These are phyloP conservation scores for Epichloe glyceriae DNA, from an alignment of 2,329 filamentous ascomycete species.

Conservation along the genomic window DNA sequence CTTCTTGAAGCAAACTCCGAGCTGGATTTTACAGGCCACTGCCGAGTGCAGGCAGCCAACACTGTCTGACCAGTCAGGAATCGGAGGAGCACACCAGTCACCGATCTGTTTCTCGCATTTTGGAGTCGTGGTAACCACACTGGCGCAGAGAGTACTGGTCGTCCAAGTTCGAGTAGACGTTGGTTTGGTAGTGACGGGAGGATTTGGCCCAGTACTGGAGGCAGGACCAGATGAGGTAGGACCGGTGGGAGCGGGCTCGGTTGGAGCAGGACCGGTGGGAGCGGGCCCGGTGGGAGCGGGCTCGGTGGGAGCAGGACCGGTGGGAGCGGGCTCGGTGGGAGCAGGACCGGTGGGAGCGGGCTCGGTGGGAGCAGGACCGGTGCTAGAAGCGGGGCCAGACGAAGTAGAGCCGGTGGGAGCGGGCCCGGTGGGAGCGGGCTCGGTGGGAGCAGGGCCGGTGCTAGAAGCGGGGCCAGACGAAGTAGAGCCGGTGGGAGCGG, in stretches of 20 bases:
- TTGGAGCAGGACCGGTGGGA: rapidly evolving
- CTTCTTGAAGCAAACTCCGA: background rate
- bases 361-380: no score
- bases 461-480: no score
- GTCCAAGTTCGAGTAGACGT: background rate
- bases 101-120: background rate
- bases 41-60: background rate
- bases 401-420: no score
- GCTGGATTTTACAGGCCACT: background rate
- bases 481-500: rapidly evolving
- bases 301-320: no score
- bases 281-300: no score
- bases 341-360: no score
- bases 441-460: no score
- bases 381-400: rapidly evolving
- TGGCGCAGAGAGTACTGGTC: background rate
- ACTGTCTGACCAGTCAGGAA: background rate
- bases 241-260: no score
- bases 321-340: no score
- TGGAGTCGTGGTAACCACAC: background rate
- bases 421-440: rapidly evolving
- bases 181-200: background rate
- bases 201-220: background rate
- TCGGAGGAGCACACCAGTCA: background rate
- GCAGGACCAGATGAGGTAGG: background rate